Evolutionary conservation across 768 basidiomycete genomes (phyloP).

Genomic region (Xanthoconium stramineum): DNA sequence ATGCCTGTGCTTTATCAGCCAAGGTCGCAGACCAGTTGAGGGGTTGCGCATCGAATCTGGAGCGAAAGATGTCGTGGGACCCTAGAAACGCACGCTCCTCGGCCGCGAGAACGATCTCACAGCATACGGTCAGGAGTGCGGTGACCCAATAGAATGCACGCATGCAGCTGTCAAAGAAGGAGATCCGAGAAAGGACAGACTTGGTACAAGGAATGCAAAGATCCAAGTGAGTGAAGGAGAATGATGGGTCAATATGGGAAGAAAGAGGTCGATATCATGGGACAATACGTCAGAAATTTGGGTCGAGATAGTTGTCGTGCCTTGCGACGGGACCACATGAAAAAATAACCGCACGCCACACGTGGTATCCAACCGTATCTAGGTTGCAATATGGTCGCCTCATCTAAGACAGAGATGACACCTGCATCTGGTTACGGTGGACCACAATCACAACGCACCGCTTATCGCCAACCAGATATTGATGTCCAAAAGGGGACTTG

Average conservation of each 20-base stretch:
- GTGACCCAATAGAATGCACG: neutral
- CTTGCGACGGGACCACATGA: conserved; percentile 6
- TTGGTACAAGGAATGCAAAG: neutral
- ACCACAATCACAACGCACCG: too few relatives aligned
- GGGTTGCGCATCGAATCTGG: conserved; percentile 37
- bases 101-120: conserved; percentile 6
- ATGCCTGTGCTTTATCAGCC: conserved; percentile 45
- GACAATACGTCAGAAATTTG: too few relatives aligned
- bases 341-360: neutral
- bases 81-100: conserved; percentile 35
- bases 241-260: neutral
- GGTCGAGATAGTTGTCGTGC: neutral
- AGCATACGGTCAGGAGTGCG: conserved; percentile 17
- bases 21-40: conserved; percentile 49
- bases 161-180: conserved; percentile 6
- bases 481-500: neutral
- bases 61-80: conserved; percentile 49
- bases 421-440: neutral
- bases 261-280: neutral
- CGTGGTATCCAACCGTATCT: neutral
- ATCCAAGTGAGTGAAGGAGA: neutral
- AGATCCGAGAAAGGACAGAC: neutral
- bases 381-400: neutral
- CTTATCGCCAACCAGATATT: too few relatives aligned
- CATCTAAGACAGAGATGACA: conserved; percentile 1